Evolutionary conservation across 176 grass and related monocot genomes (phyloP).

Genomic region (Oryza brachyantha): DNA sequence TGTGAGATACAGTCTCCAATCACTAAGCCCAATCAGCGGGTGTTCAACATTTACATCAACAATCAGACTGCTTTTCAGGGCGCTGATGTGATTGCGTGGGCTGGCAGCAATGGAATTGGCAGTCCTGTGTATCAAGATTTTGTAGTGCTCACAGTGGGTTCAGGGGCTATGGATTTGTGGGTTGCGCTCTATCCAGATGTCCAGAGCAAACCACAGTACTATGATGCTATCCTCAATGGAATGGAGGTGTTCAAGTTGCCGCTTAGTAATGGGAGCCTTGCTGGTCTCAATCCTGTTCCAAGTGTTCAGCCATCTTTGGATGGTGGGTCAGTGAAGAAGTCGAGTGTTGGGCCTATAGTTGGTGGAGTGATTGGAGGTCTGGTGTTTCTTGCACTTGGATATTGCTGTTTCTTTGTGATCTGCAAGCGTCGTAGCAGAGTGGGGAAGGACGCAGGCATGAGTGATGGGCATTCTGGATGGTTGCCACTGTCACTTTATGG

Average conservation of each 20-base stretch:
- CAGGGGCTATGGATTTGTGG: constrained; percentile 62
- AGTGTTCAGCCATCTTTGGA: background rate
- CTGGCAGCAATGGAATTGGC: constrained; percentile 29
- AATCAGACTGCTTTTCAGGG: constrained; percentile 46
- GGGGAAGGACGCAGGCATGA: constrained; percentile 62
- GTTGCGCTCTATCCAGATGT: constrained; percentile 62
- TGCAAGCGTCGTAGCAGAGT: constrained; percentile 41
- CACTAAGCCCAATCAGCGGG: constrained; percentile 64
- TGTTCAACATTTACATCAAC: constrained; percentile 77
- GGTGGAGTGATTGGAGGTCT: constrained; percentile 59
- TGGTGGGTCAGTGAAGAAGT: constrained; percentile 20
- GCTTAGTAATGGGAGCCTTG: constrained; percentile 60
- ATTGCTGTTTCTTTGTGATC: constrained; percentile 45
- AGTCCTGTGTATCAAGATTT: constrained; percentile 61
- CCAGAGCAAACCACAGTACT: constrained; percentile 29
- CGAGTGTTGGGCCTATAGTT: constrained; percentile 38
- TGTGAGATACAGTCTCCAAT: constrained; percentile 79
- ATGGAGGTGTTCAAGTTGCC: constrained; percentile 90
- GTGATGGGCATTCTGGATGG: constrained; percentile 84
- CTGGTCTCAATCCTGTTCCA: constrained; percentile 68
- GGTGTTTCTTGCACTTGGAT: constrained; percentile 50
- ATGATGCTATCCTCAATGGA: constrained; percentile 84
- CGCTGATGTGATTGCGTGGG: constrained; percentile 75
- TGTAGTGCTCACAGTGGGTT: constrained; percentile 43
- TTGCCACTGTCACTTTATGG: constrained; percentile 71